Base-by-base conservation (phyloP, 352 stramenopile genomes). In the Globisporangium polare region DNA sequence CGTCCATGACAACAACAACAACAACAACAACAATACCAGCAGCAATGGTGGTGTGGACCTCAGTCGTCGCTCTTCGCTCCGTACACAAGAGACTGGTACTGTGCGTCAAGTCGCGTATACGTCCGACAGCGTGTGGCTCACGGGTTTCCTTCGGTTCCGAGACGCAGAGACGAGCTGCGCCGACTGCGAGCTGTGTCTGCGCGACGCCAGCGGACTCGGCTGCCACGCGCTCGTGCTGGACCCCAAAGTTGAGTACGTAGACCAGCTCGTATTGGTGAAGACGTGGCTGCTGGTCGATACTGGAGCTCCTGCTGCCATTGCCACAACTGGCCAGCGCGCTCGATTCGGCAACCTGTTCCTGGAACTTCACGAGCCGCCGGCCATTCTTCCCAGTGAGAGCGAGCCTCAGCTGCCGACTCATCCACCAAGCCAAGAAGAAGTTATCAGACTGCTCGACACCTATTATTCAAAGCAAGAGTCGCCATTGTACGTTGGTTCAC, bases 261-360 rank as follows among this genome's bases (percentile, higher is more conserved):
- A 79, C 60, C 69, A 76, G 20, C 60, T 88, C n/a, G 70, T 92
- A 10, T 69, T 88, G 9, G 58, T 92, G 1, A 86, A 88, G 53
- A 45, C 31, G 8, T 90, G 83, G 80, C 75, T 73, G n/a, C 59
- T 82, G 17, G 69, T 92, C 20, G 58, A 75, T 39, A 29, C 39
- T 13, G 49, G 12, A 0, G 39, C 13, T 18, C 18, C 17, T 35
- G 17, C 15, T 37, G n/a, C n/a, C n/a, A 53, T 1, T 22, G 5
- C 15, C 17, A 35, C 18, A 37, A 71, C n/a, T n/a, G n/a, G 46
- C 31, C 53, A 56, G 18, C 47, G 63, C 5, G 55, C 53, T 39
- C 62, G 55, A 22, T 31, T 57, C 13, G n/a, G 26, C 0, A 54
- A 51, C 10, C 54, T 65, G 20, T 77, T 77, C 53, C 61, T 92